Conservation (phyloP, 176 grass and related monocot species). For the Elaeis guineensis region DNA sequence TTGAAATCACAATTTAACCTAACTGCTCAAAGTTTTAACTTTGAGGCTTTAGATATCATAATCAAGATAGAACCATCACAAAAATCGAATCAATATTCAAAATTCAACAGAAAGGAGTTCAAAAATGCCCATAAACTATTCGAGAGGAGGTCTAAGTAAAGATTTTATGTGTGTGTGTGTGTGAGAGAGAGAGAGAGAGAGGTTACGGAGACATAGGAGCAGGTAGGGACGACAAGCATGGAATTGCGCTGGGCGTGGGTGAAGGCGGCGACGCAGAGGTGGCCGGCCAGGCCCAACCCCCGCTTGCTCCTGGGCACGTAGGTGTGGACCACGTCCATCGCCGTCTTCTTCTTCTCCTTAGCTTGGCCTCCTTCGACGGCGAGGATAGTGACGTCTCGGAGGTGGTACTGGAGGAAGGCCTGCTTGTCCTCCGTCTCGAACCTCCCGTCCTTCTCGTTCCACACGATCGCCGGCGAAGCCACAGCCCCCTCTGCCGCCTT, state of each 20-base stretch:
- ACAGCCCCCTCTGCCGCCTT: not conserved
- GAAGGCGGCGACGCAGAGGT: conserved; percentile 69
- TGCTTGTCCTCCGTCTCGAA: conserved; percentile 64
- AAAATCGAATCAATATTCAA: too few relatives aligned
- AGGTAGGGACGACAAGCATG: conserved; percentile 62
- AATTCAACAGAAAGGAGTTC: too few relatives aligned
- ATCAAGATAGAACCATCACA: too few relatives aligned
- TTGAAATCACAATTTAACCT: too few relatives aligned
- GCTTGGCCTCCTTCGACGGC: not conserved
- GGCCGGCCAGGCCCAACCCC: conserved; percentile 60
- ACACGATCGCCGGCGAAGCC: conserved; percentile 27
- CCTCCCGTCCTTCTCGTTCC: conserved; percentile 46
- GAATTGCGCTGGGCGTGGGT: conserved; percentile 31
- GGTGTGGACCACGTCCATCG: conserved; percentile 85
- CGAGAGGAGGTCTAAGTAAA: not conserved
- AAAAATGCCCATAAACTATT: not conserved
- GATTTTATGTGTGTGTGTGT: too few relatives aligned
- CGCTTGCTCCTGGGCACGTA: conserved; percentile 80
- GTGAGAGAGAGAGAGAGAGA: too few relatives aligned
- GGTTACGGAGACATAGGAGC: conserved; percentile 70
- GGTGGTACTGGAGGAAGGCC: conserved; percentile 66
- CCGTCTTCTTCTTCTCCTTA: conserved; percentile 16
- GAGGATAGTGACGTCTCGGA: conserved; percentile 14
- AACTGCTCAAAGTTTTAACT: too few relatives aligned
- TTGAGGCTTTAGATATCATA: too few relatives aligned